These are phyloP conservation scores for Solidago caesia DNA, from an alignment of 129 eudicot genomes.

Conservation along the genomic window DNA sequence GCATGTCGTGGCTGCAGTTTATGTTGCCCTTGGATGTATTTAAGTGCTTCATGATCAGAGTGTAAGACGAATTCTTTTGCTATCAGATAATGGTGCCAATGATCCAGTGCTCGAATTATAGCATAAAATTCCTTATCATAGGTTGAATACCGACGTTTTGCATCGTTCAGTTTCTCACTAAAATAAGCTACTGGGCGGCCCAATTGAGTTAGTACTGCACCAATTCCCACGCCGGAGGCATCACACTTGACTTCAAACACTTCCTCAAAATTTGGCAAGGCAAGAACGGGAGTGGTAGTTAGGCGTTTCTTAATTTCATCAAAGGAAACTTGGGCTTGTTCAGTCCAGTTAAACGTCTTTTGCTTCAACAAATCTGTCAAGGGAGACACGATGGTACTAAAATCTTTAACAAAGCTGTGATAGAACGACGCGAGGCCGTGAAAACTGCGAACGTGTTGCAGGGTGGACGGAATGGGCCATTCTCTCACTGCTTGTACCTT, in stretches of 20 bases:
- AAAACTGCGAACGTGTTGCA: neutral
- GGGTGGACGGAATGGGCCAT: neutral
- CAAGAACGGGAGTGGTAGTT: neutral
- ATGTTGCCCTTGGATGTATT: neutral
- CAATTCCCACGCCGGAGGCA: neutral
- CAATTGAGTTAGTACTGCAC: neutral
- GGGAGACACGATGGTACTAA: neutral
- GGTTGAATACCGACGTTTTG: neutral
- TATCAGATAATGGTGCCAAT: neutral
- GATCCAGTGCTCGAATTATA: neutral
- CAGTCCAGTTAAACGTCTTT: neutral
- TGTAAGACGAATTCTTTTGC: neutral
- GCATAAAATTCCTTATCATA: slow-evolving; percentile 12
- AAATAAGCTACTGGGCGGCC: neutral
- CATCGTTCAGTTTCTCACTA: neutral
- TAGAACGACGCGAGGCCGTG: slow-evolving; percentile 1
- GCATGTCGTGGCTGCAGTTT: slow-evolving; percentile 1
- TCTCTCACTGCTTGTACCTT: neutral
- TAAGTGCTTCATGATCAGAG: neutral
- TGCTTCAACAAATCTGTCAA: neutral
- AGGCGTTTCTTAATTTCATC: neutral
- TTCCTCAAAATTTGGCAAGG: too few species aligned
- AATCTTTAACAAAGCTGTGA: neutral
- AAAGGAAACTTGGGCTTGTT: neutral
- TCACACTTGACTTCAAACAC: too few species aligned